Base-by-base conservation (phyloP, 2,329 filamentous ascomycete genomes). In the Parascedosporium putredinis region DNA sequence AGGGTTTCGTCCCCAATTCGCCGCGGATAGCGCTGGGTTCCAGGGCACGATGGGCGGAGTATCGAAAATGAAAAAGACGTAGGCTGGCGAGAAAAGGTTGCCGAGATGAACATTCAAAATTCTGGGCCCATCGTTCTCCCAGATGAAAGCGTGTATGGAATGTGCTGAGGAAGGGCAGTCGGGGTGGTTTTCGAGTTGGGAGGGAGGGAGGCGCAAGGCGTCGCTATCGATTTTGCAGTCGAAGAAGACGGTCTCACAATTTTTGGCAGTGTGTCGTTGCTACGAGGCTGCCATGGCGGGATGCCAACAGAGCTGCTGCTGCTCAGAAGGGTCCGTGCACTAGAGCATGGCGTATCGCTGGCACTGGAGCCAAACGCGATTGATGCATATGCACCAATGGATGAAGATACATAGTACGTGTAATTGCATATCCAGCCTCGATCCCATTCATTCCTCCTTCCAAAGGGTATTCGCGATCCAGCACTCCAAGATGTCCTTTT, bases 231-330 rank as follows among this genome's bases (percentile, higher is more conserved):
- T n/a, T n/a, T n/a, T n/a, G n/a, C n/a, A n/a, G n/a, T 22, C n/a
- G 10, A 12, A 22, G 45, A 47, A 47, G 45, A 29, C 45, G 34
- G 42, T 16, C 42, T 25, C 23, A 4, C 45, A 34, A 33, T 47
- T 47, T 47, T 33, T 47, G 45, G 45, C 31, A 29, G 44, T 18
- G 16, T 46, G 16, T 42, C 38, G 44, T 14, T 18, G 24, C 12
- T n/a, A 20, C 31, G 44, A 46, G 44, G 44, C 44, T 27, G 25
- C 33, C 20, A 18, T 7, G 9, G 33, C 20, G 16, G 16, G 20
- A 10, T 10, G 20, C 38, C 18, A 20, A 20, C 7, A 10, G 4
- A 20, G n/a, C 5, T 36, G 8, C 33, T 9, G 36, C 5, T 18
- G 6, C 23, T 9, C 10, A n/a, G n/a, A 2, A 18, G 20, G 38